Evolutionary conservation across 1,284 basidiomycete genomes (phyloP).

Genomic region (Ganoderma multipileum): DNA sequence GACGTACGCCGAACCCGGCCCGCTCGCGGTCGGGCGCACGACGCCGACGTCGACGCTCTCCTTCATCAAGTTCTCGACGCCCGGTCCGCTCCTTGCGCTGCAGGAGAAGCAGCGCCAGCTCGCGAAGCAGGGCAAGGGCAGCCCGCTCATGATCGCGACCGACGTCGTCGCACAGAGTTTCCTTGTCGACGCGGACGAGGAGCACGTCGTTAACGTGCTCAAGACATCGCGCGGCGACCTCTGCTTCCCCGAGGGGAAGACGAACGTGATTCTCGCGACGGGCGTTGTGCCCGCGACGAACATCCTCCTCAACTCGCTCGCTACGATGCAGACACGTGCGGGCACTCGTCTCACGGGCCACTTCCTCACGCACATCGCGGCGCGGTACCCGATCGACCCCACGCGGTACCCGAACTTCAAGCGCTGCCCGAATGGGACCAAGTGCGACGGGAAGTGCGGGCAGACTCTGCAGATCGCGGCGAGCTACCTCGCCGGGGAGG

Average conservation of each 20-base stretch:
- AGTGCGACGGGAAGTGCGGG: conserved; percentile 3
- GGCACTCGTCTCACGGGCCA: conserved; percentile 28
- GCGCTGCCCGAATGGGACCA: not conserved
- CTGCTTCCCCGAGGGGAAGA: conserved; percentile 23
- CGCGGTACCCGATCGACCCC: conserved; percentile 18
- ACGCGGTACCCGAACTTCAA: not conserved
- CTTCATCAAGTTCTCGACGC: conserved; percentile 38
- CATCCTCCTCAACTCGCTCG: conserved; percentile 33
- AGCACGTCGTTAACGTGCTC: conserved; percentile 16
- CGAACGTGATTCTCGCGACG: conserved; percentile 37
- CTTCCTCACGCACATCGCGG: conserved; percentile 30
- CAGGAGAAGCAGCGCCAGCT: conserved; percentile 33
- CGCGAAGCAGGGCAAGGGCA: conserved; percentile 22
- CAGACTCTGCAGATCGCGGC: conserved; percentile 28
- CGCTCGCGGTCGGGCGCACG: conserved; percentile 22
- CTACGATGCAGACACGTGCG: conserved; percentile 6
- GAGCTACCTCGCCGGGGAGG: conserved; percentile 28
- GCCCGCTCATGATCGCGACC: conserved; percentile 31
- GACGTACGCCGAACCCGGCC: conserved; percentile 10
- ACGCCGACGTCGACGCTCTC: conserved; percentile 18
- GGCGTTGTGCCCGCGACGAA: conserved; percentile 36
- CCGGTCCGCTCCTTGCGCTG: conserved; percentile 34
- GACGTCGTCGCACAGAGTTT: conserved; percentile 23
- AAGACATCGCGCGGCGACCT: conserved; percentile 30
- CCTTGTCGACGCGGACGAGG: conserved; percentile 16